These are phyloP conservation scores for Metrosideros polymorpha DNA, from an alignment of 441 rosid genomes.

Conservation along the genomic window DNA sequence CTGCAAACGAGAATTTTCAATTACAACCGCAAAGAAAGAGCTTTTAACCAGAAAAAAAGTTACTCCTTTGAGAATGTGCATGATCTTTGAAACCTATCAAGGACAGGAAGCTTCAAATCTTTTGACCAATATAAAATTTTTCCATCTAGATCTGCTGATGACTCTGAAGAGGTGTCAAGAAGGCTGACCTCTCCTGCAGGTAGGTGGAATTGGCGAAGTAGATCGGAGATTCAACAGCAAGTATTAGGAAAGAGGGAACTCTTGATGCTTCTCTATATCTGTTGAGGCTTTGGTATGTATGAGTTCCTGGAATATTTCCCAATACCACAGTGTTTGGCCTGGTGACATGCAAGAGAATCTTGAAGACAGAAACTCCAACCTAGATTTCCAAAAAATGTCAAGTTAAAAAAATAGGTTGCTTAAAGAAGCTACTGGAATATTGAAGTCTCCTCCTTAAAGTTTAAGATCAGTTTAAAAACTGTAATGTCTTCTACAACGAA, in stretches of 20 bases:
- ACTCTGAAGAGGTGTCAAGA: background rate
- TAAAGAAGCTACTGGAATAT: background rate
- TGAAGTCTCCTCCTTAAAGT: background rate
- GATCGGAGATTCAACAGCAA: conserved; percentile 74
- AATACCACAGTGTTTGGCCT: conserved; percentile 65
- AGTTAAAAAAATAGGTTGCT: background rate
- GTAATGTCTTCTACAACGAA: background rate
- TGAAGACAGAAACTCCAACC: conserved; percentile 88
- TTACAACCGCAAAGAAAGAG: background rate
- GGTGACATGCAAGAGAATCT: conserved; percentile 78
- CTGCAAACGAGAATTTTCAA: conserved; percentile 17
- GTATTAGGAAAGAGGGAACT: conserved; percentile 69
- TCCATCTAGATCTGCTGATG: background rate
- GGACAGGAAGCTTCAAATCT: background rate
- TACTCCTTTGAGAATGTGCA: background rate
- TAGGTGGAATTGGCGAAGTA: conserved; percentile 89
- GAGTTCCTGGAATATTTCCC: conserved; percentile 82
- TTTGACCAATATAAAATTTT: background rate
- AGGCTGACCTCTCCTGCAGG: conserved; percentile 68
- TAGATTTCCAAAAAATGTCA: conserved; percentile 13
- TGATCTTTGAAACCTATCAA: background rate
- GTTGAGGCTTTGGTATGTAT: conserved; percentile 56
- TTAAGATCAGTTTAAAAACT: background rate
- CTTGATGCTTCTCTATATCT: conserved; percentile 63
- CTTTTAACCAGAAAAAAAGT: background rate